Base-by-base conservation (phyloP, 2,329 filamentous ascomycete species). In the Alternaria angustiovoidea region DNA sequence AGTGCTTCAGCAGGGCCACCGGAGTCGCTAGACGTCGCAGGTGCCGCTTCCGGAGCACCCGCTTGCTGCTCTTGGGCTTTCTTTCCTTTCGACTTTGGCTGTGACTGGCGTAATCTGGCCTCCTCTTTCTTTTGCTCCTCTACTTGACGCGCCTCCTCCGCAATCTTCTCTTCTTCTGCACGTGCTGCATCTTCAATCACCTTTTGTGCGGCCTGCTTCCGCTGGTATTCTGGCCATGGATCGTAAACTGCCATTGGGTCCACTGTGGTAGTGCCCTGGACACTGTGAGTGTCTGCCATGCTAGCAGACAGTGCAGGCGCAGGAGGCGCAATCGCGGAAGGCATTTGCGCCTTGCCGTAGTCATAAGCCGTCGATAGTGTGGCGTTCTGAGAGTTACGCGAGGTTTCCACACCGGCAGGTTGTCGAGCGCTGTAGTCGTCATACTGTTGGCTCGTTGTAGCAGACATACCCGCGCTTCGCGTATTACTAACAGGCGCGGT, bases 241-340 rank as follows among this genome's bases (percentile, higher is more conserved):
- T 86, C 83, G 61, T 86, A 86, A 3, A 86, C 82, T 47, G 83
- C 81, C 46, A 78, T 83, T 3, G 85, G 84, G 69, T 86, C 82
- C 20, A 86, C 82, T 2, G 84, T 86, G 4, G 72, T 79, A 5
- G 80, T 78, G 44, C 63, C 61, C 20, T 75, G 64, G 5, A 44
- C 51, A 54, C 61, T 62, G 59, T 70, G 73, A 16, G 70, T 53
- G 4, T 71, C 69, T 11, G 63, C 32, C 22, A 65, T 62, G 63
- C 52, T 78, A 28, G 59, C 28, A 42, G 39, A 56, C 8, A 63
- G 46, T 6, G 64, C 47, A 9, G 64, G 46, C 5, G 64, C 43
- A 24, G 67, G 60, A 18, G 68, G 70, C 8, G 49, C 61, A 30
- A 66, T 54, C 18, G 70, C 51, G 20, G 54, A 38, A 36, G 36